These are phyloP conservation scores for Blastomyces emzantsi DNA, from an alignment of 2,329 filamentous ascomycete genomes.

Conservation along the genomic window DNA sequence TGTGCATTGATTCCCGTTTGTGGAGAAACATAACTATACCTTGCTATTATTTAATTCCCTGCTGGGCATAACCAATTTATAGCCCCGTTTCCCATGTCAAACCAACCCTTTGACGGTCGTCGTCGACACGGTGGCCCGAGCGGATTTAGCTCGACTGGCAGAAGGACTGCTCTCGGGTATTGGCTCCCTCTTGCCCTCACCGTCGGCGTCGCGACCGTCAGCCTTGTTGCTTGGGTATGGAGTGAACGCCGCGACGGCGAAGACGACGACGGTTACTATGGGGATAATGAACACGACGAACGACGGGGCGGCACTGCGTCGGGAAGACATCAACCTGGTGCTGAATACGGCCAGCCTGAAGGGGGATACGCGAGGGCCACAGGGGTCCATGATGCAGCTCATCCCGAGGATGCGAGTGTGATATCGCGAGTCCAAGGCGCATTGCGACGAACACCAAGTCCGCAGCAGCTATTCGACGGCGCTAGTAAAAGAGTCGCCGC, in stretches of 20 bases:
- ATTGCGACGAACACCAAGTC: conserved; percentile 71
- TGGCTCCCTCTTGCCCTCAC: conserved; percentile 86
- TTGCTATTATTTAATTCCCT: neutral
- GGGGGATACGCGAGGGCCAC: conserved; percentile 29
- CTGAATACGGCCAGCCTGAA: conserved; percentile 11
- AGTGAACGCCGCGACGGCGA: conserved; percentile 66
- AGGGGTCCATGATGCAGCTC: conserved; percentile 27
- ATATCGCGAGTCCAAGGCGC: conserved; percentile 71
- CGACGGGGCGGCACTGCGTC: conserved; percentile 20
- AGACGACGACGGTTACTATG: conserved; percentile 44
- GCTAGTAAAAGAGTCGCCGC: conserved; percentile 74
- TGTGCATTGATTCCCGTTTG: conserved; percentile 17
- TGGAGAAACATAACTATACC: conserved; percentile 18
- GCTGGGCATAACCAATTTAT: conserved; percentile 14
- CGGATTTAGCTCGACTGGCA: conserved; percentile 36
- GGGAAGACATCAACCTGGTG: conserved; percentile 22
- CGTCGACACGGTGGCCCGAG: conserved; percentile 30
- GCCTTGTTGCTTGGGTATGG: conserved; percentile 87
- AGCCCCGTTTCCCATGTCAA: conserved; percentile 31
- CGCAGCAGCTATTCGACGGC: conserved; percentile 77
- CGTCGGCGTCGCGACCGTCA: conserved; percentile 76
- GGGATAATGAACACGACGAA: conserved; percentile 15
- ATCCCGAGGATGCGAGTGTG: conserved; percentile 50
- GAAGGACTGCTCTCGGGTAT: conserved; percentile 49
- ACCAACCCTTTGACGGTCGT: conserved; percentile 30